A percentile compares a stretch with the other conserved stretches of the same genome.
phyloP scores from a whole-genome alignment of 108 stramenopile species.

The Pinguiococcus pyrenoidosus region DNA sequence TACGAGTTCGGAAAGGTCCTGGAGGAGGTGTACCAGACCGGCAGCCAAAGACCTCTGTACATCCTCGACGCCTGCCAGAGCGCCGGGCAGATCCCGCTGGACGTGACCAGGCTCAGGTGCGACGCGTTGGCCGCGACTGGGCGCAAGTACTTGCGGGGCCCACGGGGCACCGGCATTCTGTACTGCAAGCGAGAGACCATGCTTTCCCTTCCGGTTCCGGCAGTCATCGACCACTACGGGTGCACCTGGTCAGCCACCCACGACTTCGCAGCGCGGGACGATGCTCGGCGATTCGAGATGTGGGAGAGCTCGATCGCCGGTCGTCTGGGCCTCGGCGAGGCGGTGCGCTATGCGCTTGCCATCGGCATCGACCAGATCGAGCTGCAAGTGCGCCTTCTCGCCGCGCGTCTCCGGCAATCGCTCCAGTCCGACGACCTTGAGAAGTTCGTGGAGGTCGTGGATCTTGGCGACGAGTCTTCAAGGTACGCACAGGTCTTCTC shows the following conservation, averaged over 20 bases:
- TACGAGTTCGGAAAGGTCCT: constrained; percentile 5
- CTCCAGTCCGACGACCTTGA: too few relatives aligned
- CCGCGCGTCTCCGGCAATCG: too few relatives aligned
- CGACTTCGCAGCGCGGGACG: constrained; percentile 22
- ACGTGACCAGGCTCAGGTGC: constrained; percentile 46
- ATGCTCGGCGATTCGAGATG: constrained; percentile 55
- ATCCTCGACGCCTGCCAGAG: constrained; percentile 66
- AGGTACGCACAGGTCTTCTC: too few relatives aligned
- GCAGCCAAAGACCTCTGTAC: constrained; percentile 27
- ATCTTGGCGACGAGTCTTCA: too few relatives aligned
- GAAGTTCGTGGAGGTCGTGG: too few relatives aligned
- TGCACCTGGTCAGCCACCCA: constrained; percentile 19
- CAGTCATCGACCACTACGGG: constrained; percentile 17
- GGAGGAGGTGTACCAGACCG: background rate
- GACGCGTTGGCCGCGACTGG: constrained; percentile 57
- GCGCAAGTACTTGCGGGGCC: constrained; percentile 60
- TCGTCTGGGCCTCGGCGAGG: constrained; percentile 52
- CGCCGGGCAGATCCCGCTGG: constrained; percentile 48
- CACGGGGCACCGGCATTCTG: constrained; percentile 65
- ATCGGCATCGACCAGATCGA: constrained; percentile 36
- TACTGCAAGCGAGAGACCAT: constrained; percentile 41
- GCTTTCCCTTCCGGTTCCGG: constrained; percentile 31
- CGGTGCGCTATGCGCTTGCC: constrained; percentile 35
- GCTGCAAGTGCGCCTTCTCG: constrained; percentile 49
- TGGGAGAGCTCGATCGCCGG: constrained; percentile 54